A percentile compares a stretch with the other conserved stretches of the same genome.
Conservation (phyloP, 2,329 filamentous ascomycete species). For the Neurospora sp. region DNA sequence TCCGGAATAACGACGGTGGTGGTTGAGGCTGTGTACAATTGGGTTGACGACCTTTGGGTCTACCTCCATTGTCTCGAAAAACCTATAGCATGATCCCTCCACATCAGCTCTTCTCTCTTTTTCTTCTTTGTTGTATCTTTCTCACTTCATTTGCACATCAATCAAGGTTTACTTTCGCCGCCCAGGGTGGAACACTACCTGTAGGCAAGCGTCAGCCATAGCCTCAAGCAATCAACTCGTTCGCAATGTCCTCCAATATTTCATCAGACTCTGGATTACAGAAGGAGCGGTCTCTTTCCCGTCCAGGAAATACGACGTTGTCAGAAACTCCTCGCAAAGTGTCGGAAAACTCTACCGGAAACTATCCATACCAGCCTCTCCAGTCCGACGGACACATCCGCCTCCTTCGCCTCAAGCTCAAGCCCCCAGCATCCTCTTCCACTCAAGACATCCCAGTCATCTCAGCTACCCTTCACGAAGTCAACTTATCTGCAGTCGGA, state of each 20-base stretch:
- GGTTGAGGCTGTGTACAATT: not conserved
- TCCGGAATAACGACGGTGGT: not conserved
- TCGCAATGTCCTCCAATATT: not conserved
- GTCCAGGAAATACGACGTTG: accelerated
- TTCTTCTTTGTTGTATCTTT: not conserved
- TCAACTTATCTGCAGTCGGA: not conserved
- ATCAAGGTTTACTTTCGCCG: no score
- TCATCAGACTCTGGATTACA: not conserved
- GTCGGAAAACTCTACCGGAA: not conserved
- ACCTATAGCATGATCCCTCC: not conserved
- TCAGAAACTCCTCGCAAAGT: not conserved
- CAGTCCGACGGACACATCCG: not conserved
- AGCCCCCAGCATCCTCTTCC: not conserved
- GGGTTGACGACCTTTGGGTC: not conserved
- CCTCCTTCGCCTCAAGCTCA: not conserved
- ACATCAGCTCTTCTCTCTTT: not conserved
- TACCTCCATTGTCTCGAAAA: not conserved
- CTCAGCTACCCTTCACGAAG: not conserved
- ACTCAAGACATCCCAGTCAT: not conserved
- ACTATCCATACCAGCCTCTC: not conserved
- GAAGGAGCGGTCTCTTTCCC: not conserved
- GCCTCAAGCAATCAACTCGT: not conserved
- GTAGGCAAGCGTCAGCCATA: no score
- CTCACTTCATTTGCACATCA: not conserved
- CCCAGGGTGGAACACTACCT: no score